A percentile compares a stretch with the other conserved stretches of the same genome.
Evolutionary conservation across 768 basidiomycete species (phyloP).

Genomic region (Crepidotus variabilis): DNA sequence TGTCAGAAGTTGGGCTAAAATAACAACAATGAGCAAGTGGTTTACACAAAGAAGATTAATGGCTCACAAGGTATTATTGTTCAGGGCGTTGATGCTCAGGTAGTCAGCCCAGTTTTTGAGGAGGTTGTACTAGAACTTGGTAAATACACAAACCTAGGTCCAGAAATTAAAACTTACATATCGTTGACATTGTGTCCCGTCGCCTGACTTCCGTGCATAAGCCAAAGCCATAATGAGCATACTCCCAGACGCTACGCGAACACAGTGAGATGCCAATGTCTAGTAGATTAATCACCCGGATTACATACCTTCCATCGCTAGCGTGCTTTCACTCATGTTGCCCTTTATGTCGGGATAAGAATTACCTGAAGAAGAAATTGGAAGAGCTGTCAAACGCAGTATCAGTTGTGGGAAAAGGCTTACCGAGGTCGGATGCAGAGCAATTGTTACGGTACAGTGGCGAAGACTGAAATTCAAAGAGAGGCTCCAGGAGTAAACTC

Average conservation of each 20-base stretch:
- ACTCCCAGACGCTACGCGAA: background rate
- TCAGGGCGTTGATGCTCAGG: conserved; percentile 31
- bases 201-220: conserved; percentile 24
- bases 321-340: background rate
- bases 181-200: conserved; percentile 30
- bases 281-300: too few relatives aligned
- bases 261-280: conserved; percentile 18
- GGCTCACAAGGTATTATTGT: conserved; percentile 29
- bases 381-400: background rate
- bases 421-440: conserved; percentile 28
- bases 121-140: conserved; percentile 31
- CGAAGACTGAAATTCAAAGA: conserved; percentile 36
- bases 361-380: conserved; percentile 7
- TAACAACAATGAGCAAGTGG: conserved; percentile 8
- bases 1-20: background rate
- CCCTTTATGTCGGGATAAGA: conserved; percentile 13
- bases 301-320: conserved; percentile 7
- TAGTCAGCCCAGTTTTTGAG: conserved; percentile 49
- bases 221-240: conserved; percentile 57
- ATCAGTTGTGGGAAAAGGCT: background rate
- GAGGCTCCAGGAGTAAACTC: conserved; percentile 39
- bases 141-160: background rate
- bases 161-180: conserved; percentile 25
- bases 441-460: conserved; percentile 11
- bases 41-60: conserved; percentile 4